Percentiles rank a stretch among this genome's conserved stretches.
phyloP scores from a whole-genome alignment of 768 basidiomycete species.

The Brasilioporus rufonigricans region DNA sequence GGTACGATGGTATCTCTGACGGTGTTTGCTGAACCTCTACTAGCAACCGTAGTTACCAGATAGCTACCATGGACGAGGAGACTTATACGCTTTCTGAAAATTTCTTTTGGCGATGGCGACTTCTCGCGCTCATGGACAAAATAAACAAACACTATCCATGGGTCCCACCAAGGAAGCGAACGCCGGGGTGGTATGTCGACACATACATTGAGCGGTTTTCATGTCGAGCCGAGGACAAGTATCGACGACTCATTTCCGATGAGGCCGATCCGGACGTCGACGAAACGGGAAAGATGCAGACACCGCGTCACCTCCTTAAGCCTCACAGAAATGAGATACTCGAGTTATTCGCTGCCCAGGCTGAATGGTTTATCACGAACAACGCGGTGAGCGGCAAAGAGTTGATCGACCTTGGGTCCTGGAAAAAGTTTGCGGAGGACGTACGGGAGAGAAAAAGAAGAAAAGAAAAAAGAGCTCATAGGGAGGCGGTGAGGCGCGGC shows the following conservation, averaged over 20 bases:
- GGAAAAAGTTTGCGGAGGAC: conserved; percentile 45
- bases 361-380: conserved; percentile 57
- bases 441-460: conserved; percentile 30
- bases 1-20: neutral
- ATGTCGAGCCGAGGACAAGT: conserved; percentile 24
- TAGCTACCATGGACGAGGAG: conserved; percentile 45
- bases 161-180: conserved; percentile 37
- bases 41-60: conserved; percentile 43
- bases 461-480: conserved; percentile 22
- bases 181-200: conserved; percentile 49
- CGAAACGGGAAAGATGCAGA: conserved; percentile 26
- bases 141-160: conserved; percentile 37
- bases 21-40: conserved; percentile 5
- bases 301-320: conserved; percentile 43
- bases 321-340: conserved; percentile 52
- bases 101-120: conserved; percentile 52
- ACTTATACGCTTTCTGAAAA: conserved; percentile 43
- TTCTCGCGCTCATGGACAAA: conserved; percentile 45
- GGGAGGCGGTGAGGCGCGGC: conserved; percentile 23
- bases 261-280: conserved; percentile 30
- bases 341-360: conserved; percentile 51
- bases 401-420: conserved; percentile 43
- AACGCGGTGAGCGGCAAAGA: conserved; percentile 32
- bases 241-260: conserved; percentile 37
- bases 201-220: conserved; percentile 37